Evolutionary conservation across 208 protist species (phyloP).

Genomic region (Paratrypanosoma confusum): DNA sequence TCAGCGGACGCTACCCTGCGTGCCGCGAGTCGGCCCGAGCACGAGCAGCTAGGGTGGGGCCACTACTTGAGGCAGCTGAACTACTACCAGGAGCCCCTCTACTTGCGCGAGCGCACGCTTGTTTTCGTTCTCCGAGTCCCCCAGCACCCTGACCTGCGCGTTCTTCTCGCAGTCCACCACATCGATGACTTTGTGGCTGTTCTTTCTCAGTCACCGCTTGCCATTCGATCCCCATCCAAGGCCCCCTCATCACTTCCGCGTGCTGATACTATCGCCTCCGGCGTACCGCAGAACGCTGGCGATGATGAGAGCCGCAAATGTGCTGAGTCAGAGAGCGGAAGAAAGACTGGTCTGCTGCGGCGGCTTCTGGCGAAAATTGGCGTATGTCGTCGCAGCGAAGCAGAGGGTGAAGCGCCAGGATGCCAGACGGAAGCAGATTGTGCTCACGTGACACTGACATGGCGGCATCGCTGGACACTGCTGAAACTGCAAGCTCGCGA

Average conservation of each 20-base stretch:
- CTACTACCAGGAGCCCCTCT: conserved; percentile 52
- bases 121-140: conserved; percentile 54
- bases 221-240: too few relatives aligned
- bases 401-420: too few relatives aligned
- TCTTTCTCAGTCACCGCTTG: conserved; percentile 24
- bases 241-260: too few relatives aligned
- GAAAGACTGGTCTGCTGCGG: too few relatives aligned
- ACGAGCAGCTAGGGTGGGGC: conserved; percentile 32
- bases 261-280: too few relatives aligned
- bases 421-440: too few relatives aligned
- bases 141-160: conserved; percentile 39
- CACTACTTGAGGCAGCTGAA: conserved; percentile 52
- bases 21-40: conserved; percentile 23
- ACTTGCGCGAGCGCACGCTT: conserved; percentile 41
- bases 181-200: conserved; percentile 53
- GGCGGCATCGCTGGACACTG: conserved; percentile 23
- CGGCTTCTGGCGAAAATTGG: too few relatives aligned
- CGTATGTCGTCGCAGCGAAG: too few relatives aligned
- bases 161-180: conserved; percentile 58
- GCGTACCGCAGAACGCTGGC: too few relatives aligned
- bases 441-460: conserved; percentile 30
- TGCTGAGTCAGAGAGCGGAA: too few relatives aligned
- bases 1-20: too few relatives aligned
- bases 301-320: too few relatives aligned
- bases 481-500: conserved; percentile 22